Evolutionary conservation across 2,329 filamentous ascomycete species (phyloP).

Genomic region (Amauroascus niger): DNA sequence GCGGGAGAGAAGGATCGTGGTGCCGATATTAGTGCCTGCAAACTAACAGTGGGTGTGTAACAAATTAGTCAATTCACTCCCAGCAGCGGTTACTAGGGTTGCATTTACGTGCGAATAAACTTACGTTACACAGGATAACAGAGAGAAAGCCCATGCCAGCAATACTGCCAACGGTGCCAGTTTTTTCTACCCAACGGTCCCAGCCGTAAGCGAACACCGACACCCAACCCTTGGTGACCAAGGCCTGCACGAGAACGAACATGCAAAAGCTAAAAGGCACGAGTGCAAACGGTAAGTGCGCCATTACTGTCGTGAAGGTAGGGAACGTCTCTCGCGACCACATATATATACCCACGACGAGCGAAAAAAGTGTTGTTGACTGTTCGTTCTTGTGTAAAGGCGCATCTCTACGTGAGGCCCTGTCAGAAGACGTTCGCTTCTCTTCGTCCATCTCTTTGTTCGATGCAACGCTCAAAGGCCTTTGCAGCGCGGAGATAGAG

Average conservation of each 20-base stretch:
- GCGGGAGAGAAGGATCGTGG: slow-evolving; percentile 61
- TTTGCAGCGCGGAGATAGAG: slow-evolving; percentile 3
- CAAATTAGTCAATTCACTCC: slow-evolving; percentile 15
- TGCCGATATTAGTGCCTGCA: slow-evolving; percentile 67
- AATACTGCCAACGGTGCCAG: slow-evolving; percentile 57
- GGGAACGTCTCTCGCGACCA: slow-evolving; percentile 64
- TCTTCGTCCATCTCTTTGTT: not conserved
- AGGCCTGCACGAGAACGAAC: slow-evolving; percentile 63
- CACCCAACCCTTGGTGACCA: slow-evolving; percentile 67
- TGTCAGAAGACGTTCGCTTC: not conserved
- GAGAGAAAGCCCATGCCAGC: slow-evolving; percentile 66
- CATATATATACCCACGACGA: slow-evolving; percentile 38
- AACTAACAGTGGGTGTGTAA: slow-evolving; percentile 42
- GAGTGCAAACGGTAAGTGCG: slow-evolving; percentile 57
- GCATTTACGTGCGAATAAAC: slow-evolving; percentile 26
- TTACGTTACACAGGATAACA: slow-evolving; percentile 61
- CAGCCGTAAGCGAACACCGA: slow-evolving; percentile 63
- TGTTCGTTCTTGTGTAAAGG: slow-evolving; percentile 6
- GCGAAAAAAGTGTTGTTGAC: slow-evolving; percentile 46
- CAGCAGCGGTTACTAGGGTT: not conserved
- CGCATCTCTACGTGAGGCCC: not conserved
- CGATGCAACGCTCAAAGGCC: not conserved
- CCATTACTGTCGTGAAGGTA: slow-evolving; percentile 54
- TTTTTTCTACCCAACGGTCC: slow-evolving; percentile 62
- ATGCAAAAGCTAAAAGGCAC: slow-evolving; percentile 64